Base-by-base conservation (phyloP, 2,329 filamentous ascomycete species). In the Coniochaeta sp. region DNA sequence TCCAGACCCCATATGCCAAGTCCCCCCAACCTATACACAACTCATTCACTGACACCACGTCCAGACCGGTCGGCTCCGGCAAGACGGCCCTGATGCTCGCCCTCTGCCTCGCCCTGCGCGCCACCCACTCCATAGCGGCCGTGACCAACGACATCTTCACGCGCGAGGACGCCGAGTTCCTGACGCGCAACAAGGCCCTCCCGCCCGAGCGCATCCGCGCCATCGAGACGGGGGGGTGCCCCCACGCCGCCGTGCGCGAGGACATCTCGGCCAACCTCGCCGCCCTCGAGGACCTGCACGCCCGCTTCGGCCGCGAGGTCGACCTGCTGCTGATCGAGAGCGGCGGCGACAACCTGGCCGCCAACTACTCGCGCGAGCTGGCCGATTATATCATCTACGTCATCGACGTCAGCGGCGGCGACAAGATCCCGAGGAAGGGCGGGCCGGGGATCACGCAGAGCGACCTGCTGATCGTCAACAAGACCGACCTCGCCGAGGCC, bases 111-210 rank as follows among this genome's bases (percentile, higher is more conserved):
- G 88, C 89, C 8, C 87, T 99, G 7, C 89, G 95, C 63, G 81
- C 87, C 57, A 80, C 84, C 59, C 93, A 90, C 83, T 91, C 88
- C 71, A 89, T 99, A 69, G 95, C 95, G 0, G 95, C 92, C 62
- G 93, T 99, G 24, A 99, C 95, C 57, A 98, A 98, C 81, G 93
- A 98, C 81, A 98, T 98, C 81, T 98, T 98, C 81, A 98, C 93
- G 24, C 89, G 89, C 65, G 95, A 99, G 78, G 95, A 99, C 80
- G 93, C 93, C 79, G 95, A 98, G 76, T 99, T 99, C 79, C 87
- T 99, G 28, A 96, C 91, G 61, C 87, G 87, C 60, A 83, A 97
- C 81, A 82, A 85, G 65, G 95, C 95, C 6, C 87, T 98, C 0
- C 89, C 93, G 0, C 83, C 93, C 5, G 75, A 83, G 30, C 90